Evolutionary conservation across 1,139 yeast genomes (phyloP).

Genomic region (Pneumocystis murina): DNA sequence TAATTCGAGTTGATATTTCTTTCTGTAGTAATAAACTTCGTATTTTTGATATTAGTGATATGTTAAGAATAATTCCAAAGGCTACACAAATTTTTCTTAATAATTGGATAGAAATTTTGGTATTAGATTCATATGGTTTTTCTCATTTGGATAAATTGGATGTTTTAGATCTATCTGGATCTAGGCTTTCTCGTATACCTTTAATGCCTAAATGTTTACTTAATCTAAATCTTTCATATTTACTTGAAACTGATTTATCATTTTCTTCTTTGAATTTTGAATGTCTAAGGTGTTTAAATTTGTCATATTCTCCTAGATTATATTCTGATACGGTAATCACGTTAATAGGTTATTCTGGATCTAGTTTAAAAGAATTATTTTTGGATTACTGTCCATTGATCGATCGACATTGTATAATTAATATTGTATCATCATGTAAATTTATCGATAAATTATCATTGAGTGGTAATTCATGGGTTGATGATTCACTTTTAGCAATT

Average conservation of each 20-base stretch:
- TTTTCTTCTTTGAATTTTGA: background rate
- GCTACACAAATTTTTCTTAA: background rate
- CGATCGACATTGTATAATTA: background rate
- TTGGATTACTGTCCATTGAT: background rate
- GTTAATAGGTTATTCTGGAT: background rate
- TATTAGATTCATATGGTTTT: background rate
- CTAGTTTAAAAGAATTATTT: background rate
- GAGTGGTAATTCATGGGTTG: background rate
- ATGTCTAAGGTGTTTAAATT: background rate
- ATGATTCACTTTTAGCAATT: background rate
- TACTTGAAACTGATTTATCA: background rate
- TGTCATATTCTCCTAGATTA: background rate
- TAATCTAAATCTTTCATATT: background rate
- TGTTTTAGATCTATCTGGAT: background rate
- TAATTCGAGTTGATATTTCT: background rate
- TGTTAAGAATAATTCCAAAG: background rate
- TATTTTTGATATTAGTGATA: background rate
- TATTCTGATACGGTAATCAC: background rate
- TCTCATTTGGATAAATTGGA: background rate
- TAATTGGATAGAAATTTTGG: background rate
- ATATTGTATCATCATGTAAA: background rate
- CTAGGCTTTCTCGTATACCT: background rate
- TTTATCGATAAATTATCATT: background rate
- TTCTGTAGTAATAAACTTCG: background rate
- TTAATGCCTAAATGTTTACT: background rate